phyloP scores from a whole-genome alignment of 805 yeast species.

The Ogataea haglerorum region DNA sequence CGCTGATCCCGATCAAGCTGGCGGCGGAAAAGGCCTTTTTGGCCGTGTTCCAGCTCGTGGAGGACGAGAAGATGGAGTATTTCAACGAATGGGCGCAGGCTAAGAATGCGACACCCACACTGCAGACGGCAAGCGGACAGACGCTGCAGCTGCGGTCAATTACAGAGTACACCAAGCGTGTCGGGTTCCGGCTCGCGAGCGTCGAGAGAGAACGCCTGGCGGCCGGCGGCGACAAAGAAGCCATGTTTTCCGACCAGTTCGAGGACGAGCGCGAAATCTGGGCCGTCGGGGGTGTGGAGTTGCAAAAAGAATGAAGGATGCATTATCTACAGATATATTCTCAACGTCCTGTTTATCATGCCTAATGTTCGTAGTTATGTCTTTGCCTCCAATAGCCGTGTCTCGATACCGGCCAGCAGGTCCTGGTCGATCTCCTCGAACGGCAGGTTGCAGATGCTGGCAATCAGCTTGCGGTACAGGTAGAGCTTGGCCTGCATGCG shows the following conservation, averaged over 20 bases:
- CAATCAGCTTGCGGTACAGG: conserved; percentile 63
- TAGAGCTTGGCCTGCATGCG: conserved; percentile 42
- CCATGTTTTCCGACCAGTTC: conserved; percentile 76
- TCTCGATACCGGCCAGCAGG: conserved; percentile 73
- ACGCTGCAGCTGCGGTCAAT: conserved; percentile 65
- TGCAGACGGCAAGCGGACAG: conserved; percentile 43
- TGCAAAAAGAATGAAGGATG: conserved; percentile 24
- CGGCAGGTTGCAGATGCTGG: conserved; percentile 71
- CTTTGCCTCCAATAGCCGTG: conserved; percentile 31
- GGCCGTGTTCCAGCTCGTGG: conserved; percentile 67
- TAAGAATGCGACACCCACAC: conserved; percentile 35
- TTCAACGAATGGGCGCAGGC: conserved; percentile 65
- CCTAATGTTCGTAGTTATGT: background rate
- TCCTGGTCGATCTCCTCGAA: conserved; percentile 76
- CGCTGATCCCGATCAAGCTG: conserved; percentile 84
- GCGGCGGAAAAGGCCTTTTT: conserved; percentile 92
- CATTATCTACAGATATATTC: too few relatives aligned
- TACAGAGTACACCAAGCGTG: conserved; percentile 86
- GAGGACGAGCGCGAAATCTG: conserved; percentile 88
- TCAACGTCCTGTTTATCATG: too few relatives aligned
- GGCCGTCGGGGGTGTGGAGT: conserved; percentile 76
- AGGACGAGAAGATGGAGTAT: conserved; percentile 49
- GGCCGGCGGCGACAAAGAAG: conserved; percentile 87
- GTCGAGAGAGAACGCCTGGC: conserved; percentile 85
- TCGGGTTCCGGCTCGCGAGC: conserved; percentile 78